A percentile compares a stretch with the other conserved stretches of the same genome.
Conservation (phyloP, 345 rosid genomes). For the Aquilaria yunnanensis region DNA sequence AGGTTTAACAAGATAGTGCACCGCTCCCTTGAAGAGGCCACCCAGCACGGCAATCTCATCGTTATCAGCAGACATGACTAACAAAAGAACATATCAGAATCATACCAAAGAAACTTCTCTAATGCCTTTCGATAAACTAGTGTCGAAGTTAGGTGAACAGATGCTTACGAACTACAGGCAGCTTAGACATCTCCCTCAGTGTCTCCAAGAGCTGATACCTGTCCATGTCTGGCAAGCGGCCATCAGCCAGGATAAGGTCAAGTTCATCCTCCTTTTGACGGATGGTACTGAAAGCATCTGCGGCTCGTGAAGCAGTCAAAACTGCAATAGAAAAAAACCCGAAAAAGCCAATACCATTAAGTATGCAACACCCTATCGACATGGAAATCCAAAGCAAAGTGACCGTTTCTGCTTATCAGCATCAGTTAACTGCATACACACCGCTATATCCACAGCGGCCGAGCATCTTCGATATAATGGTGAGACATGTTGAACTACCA, state of each 20-base stretch:
- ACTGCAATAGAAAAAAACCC: conserved; percentile 26
- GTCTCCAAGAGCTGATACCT: conserved; percentile 43
- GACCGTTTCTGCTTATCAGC: background rate
- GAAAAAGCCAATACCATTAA: background rate
- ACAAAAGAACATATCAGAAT: conserved; percentile 2
- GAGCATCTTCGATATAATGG: conserved; percentile 35
- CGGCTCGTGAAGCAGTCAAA: conserved; percentile 29
- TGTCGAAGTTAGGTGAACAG: background rate
- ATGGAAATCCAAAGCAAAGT: background rate
- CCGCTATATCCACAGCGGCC: conserved; percentile 33
- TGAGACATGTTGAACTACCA: conserved; percentile 30
- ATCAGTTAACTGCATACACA: conserved; percentile 4
- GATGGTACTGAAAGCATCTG: conserved; percentile 30
- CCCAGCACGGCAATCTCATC: conserved; percentile 26
- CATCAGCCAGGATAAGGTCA: conserved; percentile 43
- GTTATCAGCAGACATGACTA: conserved; percentile 32
- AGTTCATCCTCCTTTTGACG: conserved; percentile 22
- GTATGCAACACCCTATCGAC: background rate
- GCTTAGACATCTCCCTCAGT: conserved; percentile 18
- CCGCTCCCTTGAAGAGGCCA: conserved; percentile 39
- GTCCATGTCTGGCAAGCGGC: conserved; percentile 38
- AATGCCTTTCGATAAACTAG: background rate
- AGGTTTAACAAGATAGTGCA: conserved; percentile 37
- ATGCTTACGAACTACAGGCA: conserved; percentile 42
- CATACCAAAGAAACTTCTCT: conserved; percentile 8